phyloP scores from a whole-genome alignment of 2,329 filamentous ascomycete species.

The Celoporthe dispersa region DNA sequence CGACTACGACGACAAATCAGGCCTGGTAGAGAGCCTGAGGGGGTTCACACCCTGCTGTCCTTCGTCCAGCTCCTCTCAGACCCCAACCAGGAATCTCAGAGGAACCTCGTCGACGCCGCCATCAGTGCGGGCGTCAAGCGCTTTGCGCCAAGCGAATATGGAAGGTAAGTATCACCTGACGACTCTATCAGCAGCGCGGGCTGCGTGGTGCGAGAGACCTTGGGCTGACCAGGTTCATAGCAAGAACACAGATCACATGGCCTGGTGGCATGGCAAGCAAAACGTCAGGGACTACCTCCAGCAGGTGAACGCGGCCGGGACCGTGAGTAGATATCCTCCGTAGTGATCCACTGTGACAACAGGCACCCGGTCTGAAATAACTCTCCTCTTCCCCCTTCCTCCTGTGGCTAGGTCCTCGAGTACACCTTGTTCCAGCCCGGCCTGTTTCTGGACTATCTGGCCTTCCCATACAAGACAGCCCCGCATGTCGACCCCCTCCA shows the following conservation, averaged over 20 bases:
- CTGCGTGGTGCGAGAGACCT: not conserved
- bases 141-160: conserved; percentile 66
- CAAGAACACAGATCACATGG: conserved; percentile 42
- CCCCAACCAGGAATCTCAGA: conserved; percentile 48
- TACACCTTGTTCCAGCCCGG: conserved; percentile 62
- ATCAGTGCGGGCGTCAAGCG: conserved; percentile 55
- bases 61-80: conserved; percentile 48
- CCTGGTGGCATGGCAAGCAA: conserved; percentile 57
- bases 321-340: conserved; percentile 38
- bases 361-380: not conserved
- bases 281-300: conserved; percentile 53
- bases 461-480: conserved; percentile 51
- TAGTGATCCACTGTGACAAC: not conserved
- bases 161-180: conserved; percentile 38
- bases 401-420: conserved; percentile 50
- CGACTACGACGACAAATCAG: conserved; percentile 47
- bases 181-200: not conserved
- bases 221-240: conserved; percentile 32
- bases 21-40: conserved; percentile 44
- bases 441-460: conserved; percentile 59
- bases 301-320: conserved; percentile 52
- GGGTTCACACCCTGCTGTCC: conserved; percentile 59
- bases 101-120: conserved; percentile 62
- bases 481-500: conserved; percentile 49
- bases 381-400: not conserved